phyloP scores from a whole-genome alignment of 371 early-diverging fungal species.

The Nematocida homosporus region DNA sequence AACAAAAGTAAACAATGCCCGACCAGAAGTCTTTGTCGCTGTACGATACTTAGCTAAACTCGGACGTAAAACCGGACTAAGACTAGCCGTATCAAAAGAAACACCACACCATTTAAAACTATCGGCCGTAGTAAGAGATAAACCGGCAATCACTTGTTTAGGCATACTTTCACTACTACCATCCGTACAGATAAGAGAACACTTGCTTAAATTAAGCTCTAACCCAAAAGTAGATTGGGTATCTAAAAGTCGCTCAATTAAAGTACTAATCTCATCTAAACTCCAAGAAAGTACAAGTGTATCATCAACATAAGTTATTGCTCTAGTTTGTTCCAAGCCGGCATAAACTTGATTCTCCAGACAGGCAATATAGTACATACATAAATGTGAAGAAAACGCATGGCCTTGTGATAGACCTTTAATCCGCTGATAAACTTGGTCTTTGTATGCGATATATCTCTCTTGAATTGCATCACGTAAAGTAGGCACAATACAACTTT shows the following conservation, averaged over 20 bases:
- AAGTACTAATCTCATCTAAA: conserved; percentile 1
- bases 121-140: background rate
- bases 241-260: conserved; percentile 3
- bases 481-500: background rate
- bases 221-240: background rate
- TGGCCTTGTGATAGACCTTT: conserved; percentile 40
- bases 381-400: conserved; percentile 18
- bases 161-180: background rate
- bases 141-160: background rate
- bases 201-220: conserved; percentile 14
- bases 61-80: background rate
- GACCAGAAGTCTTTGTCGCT: background rate
- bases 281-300: conserved; percentile 29
- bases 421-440: conserved; percentile 1
- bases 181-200: background rate
- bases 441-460: background rate
- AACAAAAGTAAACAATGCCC: background rate
- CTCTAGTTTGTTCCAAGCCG: conserved; percentile 6
- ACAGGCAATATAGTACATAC: conserved; percentile 7
- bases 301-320: conserved; percentile 40
- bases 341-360: background rate
- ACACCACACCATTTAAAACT: conserved; percentile 42
- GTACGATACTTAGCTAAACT: background rate
- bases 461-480: background rate
- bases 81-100: conserved; percentile 4